Conservation (phyloP, 2,329 filamentous ascomycete genomes). For the Trichophyton simii region DNA sequence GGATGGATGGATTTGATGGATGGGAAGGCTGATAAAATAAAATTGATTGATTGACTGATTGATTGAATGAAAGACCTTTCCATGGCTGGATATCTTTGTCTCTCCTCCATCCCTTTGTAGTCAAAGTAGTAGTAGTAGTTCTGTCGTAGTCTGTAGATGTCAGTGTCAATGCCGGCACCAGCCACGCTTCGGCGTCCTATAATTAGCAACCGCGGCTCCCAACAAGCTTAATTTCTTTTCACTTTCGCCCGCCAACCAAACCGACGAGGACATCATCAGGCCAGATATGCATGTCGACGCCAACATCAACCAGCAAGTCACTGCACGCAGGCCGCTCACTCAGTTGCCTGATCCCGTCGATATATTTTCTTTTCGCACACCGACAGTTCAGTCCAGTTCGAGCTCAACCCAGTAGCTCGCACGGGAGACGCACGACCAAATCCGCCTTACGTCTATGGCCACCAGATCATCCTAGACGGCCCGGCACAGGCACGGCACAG, state of each 20-base stretch:
- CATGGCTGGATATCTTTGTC: slow-evolving; percentile 3
- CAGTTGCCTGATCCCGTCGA: no score
- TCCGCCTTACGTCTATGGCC: neutral
- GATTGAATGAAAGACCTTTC: slow-evolving; percentile 3
- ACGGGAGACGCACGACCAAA: neutral
- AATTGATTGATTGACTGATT: neutral
- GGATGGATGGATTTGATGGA: neutral
- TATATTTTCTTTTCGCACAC: neutral
- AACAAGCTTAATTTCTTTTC: neutral
- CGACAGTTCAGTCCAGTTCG: neutral
- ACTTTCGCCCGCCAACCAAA: neutral
- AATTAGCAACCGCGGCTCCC: neutral
- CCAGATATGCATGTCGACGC: neutral
- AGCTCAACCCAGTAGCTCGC: no score
- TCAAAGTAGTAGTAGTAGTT: no score
- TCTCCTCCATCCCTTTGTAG: no score
- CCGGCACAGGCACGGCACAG: no score
- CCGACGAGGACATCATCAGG: neutral
- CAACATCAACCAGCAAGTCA: no score
- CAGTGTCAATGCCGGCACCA: no score
- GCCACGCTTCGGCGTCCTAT: no score
- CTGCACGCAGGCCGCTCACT: no score
- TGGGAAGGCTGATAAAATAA: slow-evolving; percentile 1
- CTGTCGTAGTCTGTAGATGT: no score
- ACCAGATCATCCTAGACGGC: neutral